Percentiles rank a stretch among this genome's conserved stretches.
Evolutionary conservation across 2,329 filamentous ascomycete species (phyloP).

Genomic region (Cadophora gregata): DNA sequence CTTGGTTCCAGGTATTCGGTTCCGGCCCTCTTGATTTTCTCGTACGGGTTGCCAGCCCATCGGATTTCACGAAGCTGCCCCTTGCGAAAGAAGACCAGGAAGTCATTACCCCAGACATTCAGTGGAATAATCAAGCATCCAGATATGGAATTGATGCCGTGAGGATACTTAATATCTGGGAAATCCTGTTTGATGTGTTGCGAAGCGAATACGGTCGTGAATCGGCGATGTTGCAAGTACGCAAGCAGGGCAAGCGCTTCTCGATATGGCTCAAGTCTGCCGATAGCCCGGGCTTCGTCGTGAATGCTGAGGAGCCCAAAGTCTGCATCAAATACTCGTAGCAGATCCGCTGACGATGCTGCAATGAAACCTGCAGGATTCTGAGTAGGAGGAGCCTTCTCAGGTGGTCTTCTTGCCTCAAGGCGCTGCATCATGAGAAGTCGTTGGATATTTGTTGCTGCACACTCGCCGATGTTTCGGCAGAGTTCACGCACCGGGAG

Average conservation of each 20-base stretch:
- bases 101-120: slow-evolving; percentile 76
- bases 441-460: slow-evolving; percentile 37
- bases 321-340: slow-evolving; percentile 86
- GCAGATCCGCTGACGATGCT: slow-evolving; percentile 82
- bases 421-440: slow-evolving; percentile 34
- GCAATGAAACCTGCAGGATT: slow-evolving; percentile 75
- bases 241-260: slow-evolving; percentile 85
- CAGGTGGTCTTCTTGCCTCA: slow-evolving; percentile 28
- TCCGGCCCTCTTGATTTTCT: slow-evolving; percentile 76
- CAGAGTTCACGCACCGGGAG: slow-evolving; percentile 93
- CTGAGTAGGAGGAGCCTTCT: slow-evolving; percentile 25
- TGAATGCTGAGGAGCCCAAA: slow-evolving; percentile 84
- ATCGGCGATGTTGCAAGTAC: slow-evolving; percentile 76
- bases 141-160: slow-evolving; percentile 78
- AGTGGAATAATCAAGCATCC: slow-evolving; percentile 83
- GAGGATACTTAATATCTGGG: slow-evolving; percentile 78
- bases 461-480: slow-evolving; percentile 62
- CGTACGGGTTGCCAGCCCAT: slow-evolving; percentile 82
- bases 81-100: slow-evolving; percentile 89
- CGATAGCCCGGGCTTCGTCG: slow-evolving; percentile 86
- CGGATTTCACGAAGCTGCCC: slow-evolving; percentile 77
- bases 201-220: slow-evolving; percentile 77
- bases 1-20: slow-evolving; percentile 79
- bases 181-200: slow-evolving; percentile 80
- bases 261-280: slow-evolving; percentile 75